Evolutionary conservation across 148 eudicot species (phyloP), one percentile per base, ranked within the genome.

Genomic region (Silene uniflora): DNA sequence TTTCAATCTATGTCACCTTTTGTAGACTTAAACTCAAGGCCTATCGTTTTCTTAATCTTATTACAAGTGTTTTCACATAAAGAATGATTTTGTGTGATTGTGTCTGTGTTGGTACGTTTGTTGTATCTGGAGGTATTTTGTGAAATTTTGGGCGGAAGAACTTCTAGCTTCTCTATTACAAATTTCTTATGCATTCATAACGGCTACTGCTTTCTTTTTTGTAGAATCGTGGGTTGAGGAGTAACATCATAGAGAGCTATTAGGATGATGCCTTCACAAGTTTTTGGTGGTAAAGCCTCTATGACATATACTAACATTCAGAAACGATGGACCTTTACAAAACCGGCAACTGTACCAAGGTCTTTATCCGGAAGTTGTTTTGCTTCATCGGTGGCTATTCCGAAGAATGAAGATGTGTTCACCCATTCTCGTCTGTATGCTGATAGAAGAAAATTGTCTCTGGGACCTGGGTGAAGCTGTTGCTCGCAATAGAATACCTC

Each of bases 401-500:
- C 8, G 32, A 78, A 78, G 67, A 79, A 72, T 74, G 67, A 58
- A 19, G 78, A 72, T 65, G 78, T 72, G 71, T 66, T 73, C 62
- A 66, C 66, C 29, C 42, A 67, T 10, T 77, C 84, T 63, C 74
- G 76, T 78, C 49, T 80, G 73, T 83, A 80, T 75, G 39, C 71
- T 42, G 61, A 81, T 66, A 73, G 35, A 55, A 74, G 32, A 47
- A 71, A 76, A 77, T 52, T 70, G 12, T 81, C 75, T 19, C 52
- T 76, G n/a, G n/a, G n/a, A n/a, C n/a, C n/a, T n/a, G 39, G 56
- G 14, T 13, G 69, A 65, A 49, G 79, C 76, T 5, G 42, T 78
- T 73, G 61, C 73, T 62, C 68, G 82, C 47, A 52, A 55, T 71
- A 81, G 87, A 75, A 89, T 78, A 78, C 75, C 13, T 52, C 17